Evolutionary conservation across 305 asterid genomes (phyloP).

Genomic region (Striga hermonthica): DNA sequence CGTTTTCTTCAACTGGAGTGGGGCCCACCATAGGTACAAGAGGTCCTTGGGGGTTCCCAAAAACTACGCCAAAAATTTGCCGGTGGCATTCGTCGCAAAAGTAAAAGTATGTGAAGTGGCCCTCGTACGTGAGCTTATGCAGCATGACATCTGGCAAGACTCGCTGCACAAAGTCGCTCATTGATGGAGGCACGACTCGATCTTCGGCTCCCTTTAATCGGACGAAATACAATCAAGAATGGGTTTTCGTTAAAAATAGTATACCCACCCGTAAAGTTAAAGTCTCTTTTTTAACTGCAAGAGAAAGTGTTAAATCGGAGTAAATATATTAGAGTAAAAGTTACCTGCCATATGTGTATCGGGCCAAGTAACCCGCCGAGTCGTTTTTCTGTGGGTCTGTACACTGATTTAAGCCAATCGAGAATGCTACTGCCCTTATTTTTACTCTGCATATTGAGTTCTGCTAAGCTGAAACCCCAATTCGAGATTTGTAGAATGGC

Average conservation of each 20-base stretch:
- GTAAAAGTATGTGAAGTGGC: slow-evolving; percentile 81
- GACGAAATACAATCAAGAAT: background rate
- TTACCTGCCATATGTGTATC: slow-evolving; percentile 93
- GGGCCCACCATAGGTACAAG: slow-evolving; percentile 32
- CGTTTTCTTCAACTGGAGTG: slow-evolving; percentile 25
- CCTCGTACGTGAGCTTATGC: slow-evolving; percentile 84
- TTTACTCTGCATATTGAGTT: slow-evolving; percentile 59
- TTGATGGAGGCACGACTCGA: slow-evolving; percentile 67
- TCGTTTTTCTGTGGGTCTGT: slow-evolving; percentile 49
- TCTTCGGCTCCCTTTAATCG: slow-evolving; percentile 53
- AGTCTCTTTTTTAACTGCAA: too few relatives aligned
- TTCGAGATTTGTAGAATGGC: slow-evolving; percentile 75
- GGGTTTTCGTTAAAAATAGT: background rate
- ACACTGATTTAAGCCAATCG: slow-evolving; percentile 68
- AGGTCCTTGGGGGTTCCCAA: slow-evolving; percentile 81
- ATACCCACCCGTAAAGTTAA: too few relatives aligned
- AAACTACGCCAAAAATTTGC: slow-evolving; percentile 58
- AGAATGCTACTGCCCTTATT: slow-evolving; percentile 54
- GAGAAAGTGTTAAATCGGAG: too few relatives aligned
- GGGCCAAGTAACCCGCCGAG: slow-evolving; percentile 77
- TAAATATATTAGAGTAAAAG: too few relatives aligned
- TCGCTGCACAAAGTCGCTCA: slow-evolving; percentile 76
- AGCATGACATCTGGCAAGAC: slow-evolving; percentile 82
- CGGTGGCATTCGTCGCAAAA: slow-evolving; percentile 83
- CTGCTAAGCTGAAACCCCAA: slow-evolving; percentile 88